Evolutionary conservation across 2,329 filamentous ascomycete species (phyloP), one percentile per base, ranked within the genome.

Genomic region (Penicillium brasilianum): DNA sequence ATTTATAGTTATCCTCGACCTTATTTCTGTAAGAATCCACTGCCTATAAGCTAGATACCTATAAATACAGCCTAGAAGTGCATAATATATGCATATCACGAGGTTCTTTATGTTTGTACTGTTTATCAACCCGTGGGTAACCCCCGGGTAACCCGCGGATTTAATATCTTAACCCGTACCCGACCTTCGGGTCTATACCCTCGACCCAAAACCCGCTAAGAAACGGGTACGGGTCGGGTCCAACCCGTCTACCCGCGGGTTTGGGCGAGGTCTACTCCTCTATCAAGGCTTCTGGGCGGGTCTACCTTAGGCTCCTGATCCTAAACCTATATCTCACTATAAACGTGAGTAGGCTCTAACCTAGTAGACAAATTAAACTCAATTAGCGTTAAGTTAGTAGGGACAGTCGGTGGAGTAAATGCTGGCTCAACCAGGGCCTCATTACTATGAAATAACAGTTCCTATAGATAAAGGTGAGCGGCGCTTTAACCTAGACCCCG

Each of bases 201-300:
- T 37, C 36, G 36, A 37, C 36, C 36, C 36, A 37, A 37, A 37
- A 37, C 36, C 14, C 36, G 11, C 44, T 20, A 48, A 48, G 44
- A 48, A 48, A 48, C 20, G 44, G 44, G 44, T 48, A 48, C 44
- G 22, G 44, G 36, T 37, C 36, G 36, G 14, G 36, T 37, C 36
- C 36, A 37, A 37, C 34, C 36, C 36, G 44, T 48, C 44, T 48
- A 48, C 44, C 44, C 44, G 20, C 44, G 44, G 44, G 44, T 48
- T 48, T 48, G 20, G 44, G 44, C 44, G 44, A 48, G 44, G 44
- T 37, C 36, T 37, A 37, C 6, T 28, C 25, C n/a, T n/a, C n/a
- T n/a, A n/a, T n/a, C n/a, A n/a, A n/a, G n/a, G n/a, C n/a, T n/a
- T n/a, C n/a, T n/a, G n/a, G n/a, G n/a, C n/a, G n/a, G n/a, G n/a